Conservation (phyloP, 192 early-diverging fungal species). For the Spizellomyces punctatus region DNA sequence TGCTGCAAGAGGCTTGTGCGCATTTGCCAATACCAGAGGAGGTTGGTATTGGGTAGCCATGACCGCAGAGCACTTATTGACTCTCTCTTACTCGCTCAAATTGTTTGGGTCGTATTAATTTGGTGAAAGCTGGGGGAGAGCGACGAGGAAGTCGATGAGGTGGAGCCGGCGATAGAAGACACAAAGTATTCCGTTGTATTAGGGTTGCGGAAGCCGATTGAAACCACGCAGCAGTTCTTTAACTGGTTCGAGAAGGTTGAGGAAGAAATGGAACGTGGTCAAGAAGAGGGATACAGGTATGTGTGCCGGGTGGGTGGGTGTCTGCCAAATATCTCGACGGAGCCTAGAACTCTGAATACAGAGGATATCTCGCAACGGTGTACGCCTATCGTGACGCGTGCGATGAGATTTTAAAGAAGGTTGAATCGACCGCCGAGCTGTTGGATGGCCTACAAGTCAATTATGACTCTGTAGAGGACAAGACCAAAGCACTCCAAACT, state of each 20-base stretch:
- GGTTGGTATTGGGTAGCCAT: neutral
- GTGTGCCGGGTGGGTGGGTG: neutral
- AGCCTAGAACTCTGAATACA: constrained; percentile 23
- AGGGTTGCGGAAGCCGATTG: constrained; percentile 49
- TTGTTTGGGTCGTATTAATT: neutral
- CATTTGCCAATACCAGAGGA: constrained; percentile 9
- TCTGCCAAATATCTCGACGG: neutral
- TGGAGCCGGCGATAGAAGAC: neutral
- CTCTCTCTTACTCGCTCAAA: neutral
- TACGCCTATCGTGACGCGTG: constrained; percentile 63
- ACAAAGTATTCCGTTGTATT: neutral
- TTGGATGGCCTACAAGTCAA: constrained; percentile 67
- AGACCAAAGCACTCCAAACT: constrained; percentile 74
- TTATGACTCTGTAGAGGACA: constrained; percentile 78
- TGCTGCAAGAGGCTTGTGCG: constrained; percentile 25
- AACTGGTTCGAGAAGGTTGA: constrained; percentile 90
- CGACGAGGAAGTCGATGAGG: constrained; percentile 21
- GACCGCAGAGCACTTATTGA: neutral
- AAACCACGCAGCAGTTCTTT: constrained; percentile 91
- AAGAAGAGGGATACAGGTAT: constrained; percentile 82
- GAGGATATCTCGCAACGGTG: constrained; percentile 65
- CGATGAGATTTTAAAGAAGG: constrained; percentile 63
- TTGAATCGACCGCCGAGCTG: constrained; percentile 57
- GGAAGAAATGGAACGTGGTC: constrained; percentile 80
- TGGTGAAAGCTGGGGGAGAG: neutral